Evolutionary conservation across 2,329 filamentous ascomycete genomes (phyloP).

Genomic region (Xylariaceae sp.): DNA sequence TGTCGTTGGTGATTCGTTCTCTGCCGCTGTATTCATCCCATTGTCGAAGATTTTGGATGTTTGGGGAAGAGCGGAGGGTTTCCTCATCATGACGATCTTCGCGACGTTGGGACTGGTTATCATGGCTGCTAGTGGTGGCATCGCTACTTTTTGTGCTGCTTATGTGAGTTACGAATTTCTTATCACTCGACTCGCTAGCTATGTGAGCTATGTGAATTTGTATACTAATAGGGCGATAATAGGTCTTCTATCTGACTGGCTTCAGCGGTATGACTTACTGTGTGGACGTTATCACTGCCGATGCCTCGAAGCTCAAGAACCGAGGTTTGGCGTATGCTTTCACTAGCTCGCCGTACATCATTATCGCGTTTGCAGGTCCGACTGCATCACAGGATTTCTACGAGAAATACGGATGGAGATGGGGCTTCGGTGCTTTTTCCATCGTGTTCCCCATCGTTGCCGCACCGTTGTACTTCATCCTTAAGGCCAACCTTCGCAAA

Average conservation of each 20-base stretch:
- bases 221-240: neutral
- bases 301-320: constrained; percentile 59
- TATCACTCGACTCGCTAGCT: constrained; percentile 22
- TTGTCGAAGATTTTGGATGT: constrained; percentile 59
- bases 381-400: constrained; percentile 49
- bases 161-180: constrained; percentile 33
- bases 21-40: constrained; percentile 54
- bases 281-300: constrained; percentile 59
- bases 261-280: constrained; percentile 54
- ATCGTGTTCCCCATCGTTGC: constrained; percentile 59
- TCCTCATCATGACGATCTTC: constrained; percentile 46
- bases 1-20: constrained; percentile 45
- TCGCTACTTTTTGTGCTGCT: constrained; percentile 43
- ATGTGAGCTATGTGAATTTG: neutral
- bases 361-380: constrained; percentile 57
- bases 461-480: constrained; percentile 50
- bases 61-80: constrained; percentile 56
- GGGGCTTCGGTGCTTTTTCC: constrained; percentile 61
- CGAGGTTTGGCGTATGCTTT: constrained; percentile 55
- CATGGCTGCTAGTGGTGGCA: constrained; percentile 51
- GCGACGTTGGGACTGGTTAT: constrained; percentile 49
- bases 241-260: constrained; percentile 52
- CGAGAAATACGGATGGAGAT: constrained; percentile 53
- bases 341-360: constrained; percentile 58
- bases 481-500: constrained; percentile 51